Conservation (phyloP, 495 filamentous ascomycete species). For the Aspergillus baeticus region DNA sequence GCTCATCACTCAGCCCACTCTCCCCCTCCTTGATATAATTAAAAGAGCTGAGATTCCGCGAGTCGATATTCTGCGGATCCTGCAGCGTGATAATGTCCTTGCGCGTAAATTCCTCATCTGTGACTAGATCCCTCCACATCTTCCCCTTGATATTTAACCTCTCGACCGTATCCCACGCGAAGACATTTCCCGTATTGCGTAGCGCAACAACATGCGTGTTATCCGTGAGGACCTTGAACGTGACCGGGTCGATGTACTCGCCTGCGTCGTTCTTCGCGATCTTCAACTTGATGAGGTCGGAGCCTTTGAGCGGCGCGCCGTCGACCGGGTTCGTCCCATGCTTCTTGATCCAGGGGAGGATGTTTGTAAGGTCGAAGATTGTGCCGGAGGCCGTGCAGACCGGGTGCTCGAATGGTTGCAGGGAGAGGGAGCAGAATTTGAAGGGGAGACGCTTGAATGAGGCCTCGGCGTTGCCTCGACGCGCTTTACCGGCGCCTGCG, state of each 20-base stretch:
- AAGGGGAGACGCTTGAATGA: conserved; percentile 89
- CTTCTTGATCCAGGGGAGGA: conserved; percentile 88
- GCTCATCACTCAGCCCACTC: conserved; percentile 61
- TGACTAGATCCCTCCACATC: conserved; percentile 90
- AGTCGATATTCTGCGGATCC: conserved; percentile 88
- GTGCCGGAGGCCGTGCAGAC: conserved; percentile 78
- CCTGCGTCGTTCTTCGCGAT: conserved; percentile 91
- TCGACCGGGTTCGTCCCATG: conserved; percentile 88
- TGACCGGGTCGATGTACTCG: conserved; percentile 94
- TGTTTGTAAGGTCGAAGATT: conserved; percentile 85
- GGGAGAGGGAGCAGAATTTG: conserved; percentile 95
- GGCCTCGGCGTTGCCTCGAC: conserved; percentile 52
- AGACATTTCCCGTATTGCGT: conserved; percentile 87
- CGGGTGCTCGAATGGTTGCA: conserved; percentile 86
- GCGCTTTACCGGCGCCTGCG: conserved; percentile 55
- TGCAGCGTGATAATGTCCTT: conserved; percentile 96
- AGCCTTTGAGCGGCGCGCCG: conserved; percentile 70
- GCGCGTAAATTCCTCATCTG: conserved; percentile 81
- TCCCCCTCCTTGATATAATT: conserved; percentile 86
- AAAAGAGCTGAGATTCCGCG: conserved; percentile 82
- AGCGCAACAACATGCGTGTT: conserved; percentile 96
- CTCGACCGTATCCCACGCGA: conserved; percentile 92
- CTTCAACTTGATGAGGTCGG: conserved; percentile 86
- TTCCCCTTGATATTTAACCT: conserved; percentile 96
- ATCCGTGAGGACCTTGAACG: conserved; percentile 95